phyloP scores from a whole-genome alignment of 2,329 filamentous ascomycete genomes.

The Fusarium compactum region DNA sequence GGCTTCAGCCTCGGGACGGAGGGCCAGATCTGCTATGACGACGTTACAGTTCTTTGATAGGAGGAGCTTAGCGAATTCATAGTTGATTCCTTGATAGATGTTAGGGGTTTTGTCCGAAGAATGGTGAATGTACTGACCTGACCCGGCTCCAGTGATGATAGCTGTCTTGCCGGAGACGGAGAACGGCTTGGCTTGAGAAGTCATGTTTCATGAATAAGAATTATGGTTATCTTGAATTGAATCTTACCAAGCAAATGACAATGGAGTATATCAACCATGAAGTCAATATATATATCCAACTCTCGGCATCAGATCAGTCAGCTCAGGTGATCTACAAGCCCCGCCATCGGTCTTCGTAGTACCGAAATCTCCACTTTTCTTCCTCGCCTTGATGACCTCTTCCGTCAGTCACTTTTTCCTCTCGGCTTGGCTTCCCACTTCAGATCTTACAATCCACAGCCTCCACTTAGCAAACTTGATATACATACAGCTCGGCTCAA shows the following conservation, averaged over 20 bases:
- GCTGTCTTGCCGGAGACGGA: conserved; percentile 40
- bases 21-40: conserved; percentile 57
- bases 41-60: conserved; percentile 58
- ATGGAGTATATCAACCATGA: too few relatives aligned
- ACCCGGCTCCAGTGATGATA: conserved; percentile 39
- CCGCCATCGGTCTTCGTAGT: not conserved
- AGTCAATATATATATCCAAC: conserved; percentile 1
- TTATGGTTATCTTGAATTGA: too few relatives aligned
- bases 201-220: too few relatives aligned
- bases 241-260: too few relatives aligned
- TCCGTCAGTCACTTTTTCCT: not conserved
- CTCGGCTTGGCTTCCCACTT: conserved; percentile 1
- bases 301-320: not conserved
- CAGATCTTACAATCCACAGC: not conserved
- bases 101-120: too few relatives aligned
- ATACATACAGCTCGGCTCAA: not conserved
- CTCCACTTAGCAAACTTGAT: not conserved
- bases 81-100: conserved; percentile 28
- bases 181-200: conserved; percentile 17
- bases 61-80: conserved; percentile 59
- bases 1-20: conserved; percentile 57
- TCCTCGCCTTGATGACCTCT: conserved; percentile 33
- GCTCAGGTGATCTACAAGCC: not conserved
- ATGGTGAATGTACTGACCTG: not conserved
- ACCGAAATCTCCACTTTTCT: conserved; percentile 29